These are phyloP conservation scores for Carex parvula DNA, from an alignment of 176 grass and related monocot genomes.

Conservation along the genomic window DNA sequence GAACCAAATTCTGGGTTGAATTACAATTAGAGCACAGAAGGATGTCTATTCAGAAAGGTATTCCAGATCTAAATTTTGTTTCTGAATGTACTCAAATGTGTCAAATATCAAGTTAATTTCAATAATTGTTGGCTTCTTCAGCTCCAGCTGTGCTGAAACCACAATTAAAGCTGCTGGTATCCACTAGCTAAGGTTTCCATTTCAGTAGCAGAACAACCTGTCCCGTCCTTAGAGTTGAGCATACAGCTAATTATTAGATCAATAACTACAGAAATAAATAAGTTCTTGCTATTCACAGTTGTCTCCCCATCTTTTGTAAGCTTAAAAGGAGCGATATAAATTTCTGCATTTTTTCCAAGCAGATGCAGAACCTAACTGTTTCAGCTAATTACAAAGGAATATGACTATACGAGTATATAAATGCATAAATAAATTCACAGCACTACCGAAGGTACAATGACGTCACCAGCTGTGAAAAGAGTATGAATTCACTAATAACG, in stretches of 20 bases:
- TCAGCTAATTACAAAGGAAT: slow-evolving; percentile 58
- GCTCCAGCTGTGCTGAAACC: background rate
- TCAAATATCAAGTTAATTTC: background rate
- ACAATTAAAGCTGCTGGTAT: background rate
- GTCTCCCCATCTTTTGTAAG: background rate
- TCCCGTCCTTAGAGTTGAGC: background rate
- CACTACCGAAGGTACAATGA: slow-evolving; percentile 79
- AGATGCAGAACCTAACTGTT: slow-evolving; percentile 8
- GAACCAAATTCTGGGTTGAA: background rate
- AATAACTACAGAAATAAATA: background rate
- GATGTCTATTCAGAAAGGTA: background rate
- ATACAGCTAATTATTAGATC: background rate
- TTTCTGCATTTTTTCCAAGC: background rate
- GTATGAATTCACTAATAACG: slow-evolving; percentile 89
- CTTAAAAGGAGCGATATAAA: slow-evolving; percentile 8
- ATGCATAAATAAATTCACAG: background rate
- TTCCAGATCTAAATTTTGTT: background rate
- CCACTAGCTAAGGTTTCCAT: background rate
- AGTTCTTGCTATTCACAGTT: background rate
- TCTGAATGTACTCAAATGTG: background rate
- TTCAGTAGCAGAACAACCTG: background rate
- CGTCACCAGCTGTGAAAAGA: slow-evolving; percentile 76
- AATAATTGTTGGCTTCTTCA: background rate
- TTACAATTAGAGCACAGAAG: background rate
- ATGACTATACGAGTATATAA: background rate